Percentiles rank a stretch among this genome's conserved stretches.
These are phyloP conservation scores for Chytriomyces confervae DNA, from an alignment of 192 early-diverging fungal species.

Conservation along the genomic window DNA sequence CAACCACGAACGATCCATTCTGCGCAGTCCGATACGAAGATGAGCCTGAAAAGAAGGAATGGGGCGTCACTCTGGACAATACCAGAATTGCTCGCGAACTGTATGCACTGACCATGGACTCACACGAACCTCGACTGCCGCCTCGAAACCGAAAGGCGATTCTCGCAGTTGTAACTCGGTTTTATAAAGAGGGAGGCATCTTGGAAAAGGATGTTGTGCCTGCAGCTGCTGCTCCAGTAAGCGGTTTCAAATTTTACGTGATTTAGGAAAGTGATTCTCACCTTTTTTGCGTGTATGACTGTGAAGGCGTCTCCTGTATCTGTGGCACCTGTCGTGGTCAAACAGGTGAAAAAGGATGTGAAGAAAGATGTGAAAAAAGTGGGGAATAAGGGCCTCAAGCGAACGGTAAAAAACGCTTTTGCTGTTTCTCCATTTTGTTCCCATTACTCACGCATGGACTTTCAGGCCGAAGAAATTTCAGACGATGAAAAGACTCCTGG, in stretches of 20 bases:
- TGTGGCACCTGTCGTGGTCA: no score
- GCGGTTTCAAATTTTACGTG: neutral
- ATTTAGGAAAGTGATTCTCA: neutral
- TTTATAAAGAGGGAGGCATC: constrained; percentile 21
- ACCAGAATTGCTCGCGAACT: constrained; percentile 6
- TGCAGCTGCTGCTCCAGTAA: constrained; percentile 14
- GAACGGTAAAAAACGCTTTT: neutral
- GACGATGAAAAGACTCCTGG: constrained; percentile 4
- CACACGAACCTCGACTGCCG: neutral
- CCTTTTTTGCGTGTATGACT: neutral
- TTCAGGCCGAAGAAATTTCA: neutral
- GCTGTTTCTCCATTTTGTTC: no score
- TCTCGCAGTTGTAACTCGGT: neutral
- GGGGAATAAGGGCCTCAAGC: constrained; percentile 1
- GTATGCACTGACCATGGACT: neutral
- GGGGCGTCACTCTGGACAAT: neutral
- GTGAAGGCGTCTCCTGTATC: neutral
- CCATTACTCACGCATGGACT: no score
- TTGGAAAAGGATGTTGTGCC: constrained; percentile 18
- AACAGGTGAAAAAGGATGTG: constrained; percentile 9
- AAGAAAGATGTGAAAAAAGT: neutral
- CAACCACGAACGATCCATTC: neutral
- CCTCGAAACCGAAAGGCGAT: constrained; percentile 4
- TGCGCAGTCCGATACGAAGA: constrained; percentile 28
- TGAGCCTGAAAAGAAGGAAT: constrained; percentile 33